A percentile compares a stretch with the other conserved stretches of the same genome.
phyloP scores from a whole-genome alignment of 257 asterid species.

The Plectranthus barbatus region DNA sequence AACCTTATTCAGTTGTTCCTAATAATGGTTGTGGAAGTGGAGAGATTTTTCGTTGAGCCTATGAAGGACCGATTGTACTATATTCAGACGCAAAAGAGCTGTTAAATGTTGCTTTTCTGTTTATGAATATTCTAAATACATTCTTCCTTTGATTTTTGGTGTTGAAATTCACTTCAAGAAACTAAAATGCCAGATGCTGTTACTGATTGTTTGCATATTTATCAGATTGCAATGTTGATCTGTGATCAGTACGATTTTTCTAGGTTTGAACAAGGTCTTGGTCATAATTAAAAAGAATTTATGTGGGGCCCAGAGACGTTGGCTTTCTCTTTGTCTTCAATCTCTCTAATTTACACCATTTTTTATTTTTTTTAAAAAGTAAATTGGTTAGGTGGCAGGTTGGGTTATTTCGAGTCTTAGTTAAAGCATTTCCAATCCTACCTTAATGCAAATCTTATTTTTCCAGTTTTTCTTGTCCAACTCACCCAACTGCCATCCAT shows the following conservation, averaged over 20 bases:
- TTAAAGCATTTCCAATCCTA: too few relatives aligned
- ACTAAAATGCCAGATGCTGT: neutral
- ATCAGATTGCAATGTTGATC: conserved; percentile 56
- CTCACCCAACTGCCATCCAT: too few relatives aligned
- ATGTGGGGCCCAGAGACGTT: too few relatives aligned
- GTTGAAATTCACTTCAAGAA: neutral
- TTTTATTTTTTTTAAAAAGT: too few relatives aligned
- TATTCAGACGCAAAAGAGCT: conserved; percentile 17
- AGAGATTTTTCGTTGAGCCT: conserved; percentile 34
- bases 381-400: too few relatives aligned
- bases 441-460: too few relatives aligned
- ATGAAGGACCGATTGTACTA: conserved; percentile 21
- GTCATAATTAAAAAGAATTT: too few relatives aligned
- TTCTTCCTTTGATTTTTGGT: conserved; percentile 8
- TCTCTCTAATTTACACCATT: too few relatives aligned
- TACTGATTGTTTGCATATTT: conserved; percentile 29
- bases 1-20: conserved; percentile 10
- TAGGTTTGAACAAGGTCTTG: conserved; percentile 28
- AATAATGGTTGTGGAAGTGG: conserved; percentile 25
- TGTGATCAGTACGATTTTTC: conserved; percentile 36
- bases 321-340: too few relatives aligned
- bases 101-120: conserved; percentile 4
- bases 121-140: neutral
- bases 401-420: too few relatives aligned
- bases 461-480: too few relatives aligned